Evolutionary conservation across 78 protist genomes (phyloP).

Genomic region (Creolimax fragrantissima): DNA sequence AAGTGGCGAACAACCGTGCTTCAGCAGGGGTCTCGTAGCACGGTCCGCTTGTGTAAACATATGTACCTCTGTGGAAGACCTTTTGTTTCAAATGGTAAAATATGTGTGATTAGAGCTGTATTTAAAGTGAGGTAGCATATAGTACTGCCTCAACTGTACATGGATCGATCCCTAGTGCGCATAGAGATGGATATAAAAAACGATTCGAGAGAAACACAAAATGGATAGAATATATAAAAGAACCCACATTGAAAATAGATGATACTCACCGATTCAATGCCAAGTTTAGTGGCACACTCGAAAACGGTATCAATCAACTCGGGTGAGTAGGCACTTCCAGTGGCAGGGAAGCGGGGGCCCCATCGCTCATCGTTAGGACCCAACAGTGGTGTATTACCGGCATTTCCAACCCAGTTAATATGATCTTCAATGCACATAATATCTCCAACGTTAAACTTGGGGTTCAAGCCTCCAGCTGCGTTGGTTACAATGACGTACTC

Average conservation of each 20-base stretch:
- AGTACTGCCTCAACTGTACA: neutral
- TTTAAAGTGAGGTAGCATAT: neutral
- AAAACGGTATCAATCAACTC: neutral
- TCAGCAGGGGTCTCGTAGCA: slow-evolving; percentile 40
- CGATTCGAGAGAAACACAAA: neutral
- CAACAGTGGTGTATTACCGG: slow-evolving; percentile 15
- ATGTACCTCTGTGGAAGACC: slow-evolving; percentile 16
- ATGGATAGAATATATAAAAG: neutral
- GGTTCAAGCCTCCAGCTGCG: slow-evolving; percentile 25
- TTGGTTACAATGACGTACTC: slow-evolving; percentile 16
- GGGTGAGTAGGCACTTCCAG: neutral
- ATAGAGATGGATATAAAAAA: neutral
- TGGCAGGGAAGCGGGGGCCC: slow-evolving; percentile 4
- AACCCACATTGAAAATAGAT: neutral
- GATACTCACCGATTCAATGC: too few relatives aligned
- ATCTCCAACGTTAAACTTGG: slow-evolving; percentile 1
- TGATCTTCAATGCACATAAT: slow-evolving; percentile 34
- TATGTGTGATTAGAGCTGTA: neutral
- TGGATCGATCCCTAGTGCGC: neutral
- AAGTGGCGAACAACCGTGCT: neutral
- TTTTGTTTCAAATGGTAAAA: neutral
- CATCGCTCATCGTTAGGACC: slow-evolving; percentile 18
- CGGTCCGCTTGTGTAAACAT: slow-evolving; percentile 23
- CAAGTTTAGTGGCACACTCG: neutral
- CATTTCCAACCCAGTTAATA: slow-evolving; percentile 22